These are phyloP conservation scores for Ambrosia trifida DNA, from an alignment of 129 eudicot species.

Conservation along the genomic window DNA sequence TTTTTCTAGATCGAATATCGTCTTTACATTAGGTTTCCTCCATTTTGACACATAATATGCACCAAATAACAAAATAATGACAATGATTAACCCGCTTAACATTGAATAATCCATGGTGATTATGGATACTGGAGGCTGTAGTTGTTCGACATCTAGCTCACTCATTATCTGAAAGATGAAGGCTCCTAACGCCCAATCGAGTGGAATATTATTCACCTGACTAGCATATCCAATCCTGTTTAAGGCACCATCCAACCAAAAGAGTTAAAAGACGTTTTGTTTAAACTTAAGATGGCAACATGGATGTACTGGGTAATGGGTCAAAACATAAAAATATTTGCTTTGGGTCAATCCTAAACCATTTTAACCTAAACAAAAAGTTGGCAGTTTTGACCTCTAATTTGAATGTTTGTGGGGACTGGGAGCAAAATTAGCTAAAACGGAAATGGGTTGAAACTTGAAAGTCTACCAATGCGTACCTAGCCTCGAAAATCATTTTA, in stretches of 20 bases:
- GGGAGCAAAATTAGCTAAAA: neutral
- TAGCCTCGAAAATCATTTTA: neutral
- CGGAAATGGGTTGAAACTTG: neutral
- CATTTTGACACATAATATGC: conserved; percentile 58
- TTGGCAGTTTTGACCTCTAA: neutral
- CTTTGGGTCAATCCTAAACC: neutral
- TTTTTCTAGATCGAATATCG: conserved; percentile 90
- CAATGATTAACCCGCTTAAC: conserved; percentile 37
- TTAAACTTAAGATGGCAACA: neutral
- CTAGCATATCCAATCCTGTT: conserved; percentile 76
- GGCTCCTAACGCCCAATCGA: conserved; percentile 98
- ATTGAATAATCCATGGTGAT: conserved; percentile 34
- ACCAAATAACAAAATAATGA: conserved; percentile 38
- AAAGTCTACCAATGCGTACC: neutral
- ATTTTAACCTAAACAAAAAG: neutral
- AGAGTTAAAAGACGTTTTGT: conserved; percentile 1
- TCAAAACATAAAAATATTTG: neutral
- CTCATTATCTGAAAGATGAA: conserved; percentile 64
- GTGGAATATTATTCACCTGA: conserved; percentile 75
- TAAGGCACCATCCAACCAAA: conserved; percentile 16
- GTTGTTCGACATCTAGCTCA: conserved; percentile 31
- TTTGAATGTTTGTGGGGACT: neutral
- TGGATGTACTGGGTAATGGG: neutral
- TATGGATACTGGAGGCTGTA: conserved; percentile 36
- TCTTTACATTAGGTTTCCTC: conserved; percentile 79